Evolutionary conservation across 129 eudicot genomes (phyloP).

Genomic region (Logfia minima): DNA sequence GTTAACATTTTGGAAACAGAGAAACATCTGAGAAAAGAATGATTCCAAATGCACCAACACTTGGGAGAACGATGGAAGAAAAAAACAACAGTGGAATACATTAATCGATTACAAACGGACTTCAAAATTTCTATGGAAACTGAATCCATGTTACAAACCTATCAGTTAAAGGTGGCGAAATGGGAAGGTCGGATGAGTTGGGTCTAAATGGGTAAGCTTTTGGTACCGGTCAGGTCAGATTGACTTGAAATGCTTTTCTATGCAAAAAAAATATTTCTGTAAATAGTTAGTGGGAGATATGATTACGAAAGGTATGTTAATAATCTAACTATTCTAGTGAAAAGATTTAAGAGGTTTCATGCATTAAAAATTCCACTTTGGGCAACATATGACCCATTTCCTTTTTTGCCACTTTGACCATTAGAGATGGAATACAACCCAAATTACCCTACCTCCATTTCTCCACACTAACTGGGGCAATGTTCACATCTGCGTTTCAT

Average conservation of each 20-base stretch:
- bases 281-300: too few relatives aligned
- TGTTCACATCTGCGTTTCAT: not conserved
- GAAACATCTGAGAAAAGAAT: not conserved
- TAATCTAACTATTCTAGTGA: too few relatives aligned
- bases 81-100: too few relatives aligned
- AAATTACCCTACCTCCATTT: not conserved
- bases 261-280: too few relatives aligned
- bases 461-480: not conserved
- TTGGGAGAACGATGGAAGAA: not conserved
- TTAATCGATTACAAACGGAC: too few relatives aligned
- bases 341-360: too few relatives aligned
- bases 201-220: not conserved
- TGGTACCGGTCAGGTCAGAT: not conserved
- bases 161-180: not conserved
- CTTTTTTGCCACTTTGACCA: not conserved
- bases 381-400: not conserved
- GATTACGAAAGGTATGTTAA: too few relatives aligned
- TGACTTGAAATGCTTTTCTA: not conserved
- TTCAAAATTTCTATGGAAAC: too few relatives aligned
- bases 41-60: not conserved
- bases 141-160: too few relatives aligned
- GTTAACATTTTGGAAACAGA: conserved; percentile 14
- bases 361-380: too few relatives aligned
- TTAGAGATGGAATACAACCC: not conserved
- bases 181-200: not conserved